A percentile compares a stretch with the other conserved stretches of the same genome.
Evolutionary conservation across 306 rosid species (phyloP).

Genomic region (Trifolium fragiferum): DNA sequence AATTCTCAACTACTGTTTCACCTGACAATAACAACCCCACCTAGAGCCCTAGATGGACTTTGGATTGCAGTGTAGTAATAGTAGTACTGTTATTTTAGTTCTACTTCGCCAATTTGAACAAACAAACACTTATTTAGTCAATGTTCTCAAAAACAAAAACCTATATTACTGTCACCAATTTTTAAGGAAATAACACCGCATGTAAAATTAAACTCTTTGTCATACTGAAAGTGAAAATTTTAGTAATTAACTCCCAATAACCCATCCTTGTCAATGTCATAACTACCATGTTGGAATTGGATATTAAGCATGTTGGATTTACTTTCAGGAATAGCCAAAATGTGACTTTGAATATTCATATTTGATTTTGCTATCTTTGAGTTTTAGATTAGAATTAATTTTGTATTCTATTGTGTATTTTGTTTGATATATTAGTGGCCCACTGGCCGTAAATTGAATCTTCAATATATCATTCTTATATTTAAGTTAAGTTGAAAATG

Average conservation of each 20-base stretch:
- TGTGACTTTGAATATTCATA: background rate
- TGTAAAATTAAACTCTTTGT: background rate
- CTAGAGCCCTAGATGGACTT: constrained; percentile 27
- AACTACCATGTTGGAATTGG: background rate
- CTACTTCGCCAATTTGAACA: constrained; percentile 9
- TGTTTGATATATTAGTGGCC: too few species aligned
- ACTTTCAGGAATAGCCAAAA: background rate
- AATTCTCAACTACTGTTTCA: constrained; percentile 4
- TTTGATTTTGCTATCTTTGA: too few species aligned
- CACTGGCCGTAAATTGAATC: too few species aligned
- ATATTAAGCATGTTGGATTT: background rate
- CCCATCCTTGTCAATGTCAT: background rate
- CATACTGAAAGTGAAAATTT: background rate
- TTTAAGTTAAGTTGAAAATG: too few species aligned
- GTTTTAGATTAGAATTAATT: too few species aligned
- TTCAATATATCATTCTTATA: too few species aligned
- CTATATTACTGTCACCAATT: background rate
- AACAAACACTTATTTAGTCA: constrained; percentile 14
- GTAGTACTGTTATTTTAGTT: background rate
- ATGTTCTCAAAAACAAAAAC: background rate
- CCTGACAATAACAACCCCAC: constrained; percentile 42
- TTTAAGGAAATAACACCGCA: background rate
- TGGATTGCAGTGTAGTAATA: constrained; percentile 10
- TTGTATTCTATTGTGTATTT: too few species aligned
- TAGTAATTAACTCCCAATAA: background rate